Evolutionary conservation across 345 rosid species (phyloP), one percentile per base, ranked within the genome.

Genomic region (Eucalyptus marginata): DNA sequence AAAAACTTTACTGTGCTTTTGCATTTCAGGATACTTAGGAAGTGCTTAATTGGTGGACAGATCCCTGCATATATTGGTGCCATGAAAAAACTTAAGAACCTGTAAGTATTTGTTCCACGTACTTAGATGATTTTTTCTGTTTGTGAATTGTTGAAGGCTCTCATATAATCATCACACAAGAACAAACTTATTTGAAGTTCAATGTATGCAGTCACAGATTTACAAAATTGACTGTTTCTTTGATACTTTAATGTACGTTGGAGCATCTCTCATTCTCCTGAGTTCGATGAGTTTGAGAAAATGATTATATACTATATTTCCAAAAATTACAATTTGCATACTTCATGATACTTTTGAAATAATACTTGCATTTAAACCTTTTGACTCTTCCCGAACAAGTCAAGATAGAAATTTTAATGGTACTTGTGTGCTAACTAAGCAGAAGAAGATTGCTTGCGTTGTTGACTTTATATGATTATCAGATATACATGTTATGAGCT

Each of bases 11-110:
- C 13, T 49, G 33, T 79, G 51, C 33, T 89, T 86, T 49, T 47
- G 24, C 17, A 76, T 89, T 92, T 91, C 93, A 97, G 99, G 94
- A 88, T 94, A 68, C 91, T 96, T 24, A 93, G 97, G 91, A 95
- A 90, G 84, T 96, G 98, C 93, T 92, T 93, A 62, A 62, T 96
- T 88, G 87, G 86, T 54, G 98, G 98, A 86, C 87, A 90, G 88
- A 94, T 97, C 89, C 98, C 98, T 44, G 91, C 80, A 16, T 94
- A 94, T 90, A 90, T 96, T 49, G 98, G 95, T 33, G 36, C 89
- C 86, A 86, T 95, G 94, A 86, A 89, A 89, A 95, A 93, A 86
- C 94, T 97, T 86, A 97, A 96, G 93, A 92, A 88, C 89, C 92
- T 97, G 99, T 97, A 93, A 93, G 97, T 91, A 31, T 54, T n/a